Evolutionary conservation across 2,329 filamentous ascomycete species (phyloP).

Genomic region (Calonectria pseudoreteaudii): DNA sequence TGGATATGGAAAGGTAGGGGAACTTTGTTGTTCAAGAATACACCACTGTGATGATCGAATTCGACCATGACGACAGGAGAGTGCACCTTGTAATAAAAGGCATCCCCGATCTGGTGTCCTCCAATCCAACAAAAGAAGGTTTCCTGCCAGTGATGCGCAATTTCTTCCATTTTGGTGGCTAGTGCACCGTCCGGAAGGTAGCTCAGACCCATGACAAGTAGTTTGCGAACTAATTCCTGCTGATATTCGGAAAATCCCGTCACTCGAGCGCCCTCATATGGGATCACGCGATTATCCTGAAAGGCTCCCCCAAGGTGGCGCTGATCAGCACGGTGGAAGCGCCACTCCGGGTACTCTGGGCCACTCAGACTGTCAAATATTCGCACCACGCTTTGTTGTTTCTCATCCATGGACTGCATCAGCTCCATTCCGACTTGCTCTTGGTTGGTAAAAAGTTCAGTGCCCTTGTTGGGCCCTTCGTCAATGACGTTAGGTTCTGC

Average conservation of each 20-base stretch:
- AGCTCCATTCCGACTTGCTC: neutral
- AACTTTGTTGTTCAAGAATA: neutral
- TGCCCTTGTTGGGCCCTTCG: neutral
- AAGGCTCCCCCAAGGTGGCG: neutral
- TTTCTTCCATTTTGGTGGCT: neutral
- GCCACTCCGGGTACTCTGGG: neutral
- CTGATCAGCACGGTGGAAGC: neutral
- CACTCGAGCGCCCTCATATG: neutral
- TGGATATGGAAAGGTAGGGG: neutral
- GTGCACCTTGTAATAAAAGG: neutral
- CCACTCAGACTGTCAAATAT: neutral
- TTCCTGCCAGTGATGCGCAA: neutral
- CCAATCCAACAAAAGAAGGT: neutral
- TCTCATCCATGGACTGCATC: neutral
- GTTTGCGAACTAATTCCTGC: neutral
- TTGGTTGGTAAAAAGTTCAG: neutral
- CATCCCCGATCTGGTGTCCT: neutral
- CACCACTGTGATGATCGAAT: neutral
- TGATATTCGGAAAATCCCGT: neutral
- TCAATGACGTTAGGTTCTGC: neutral
- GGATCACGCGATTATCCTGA: neutral
- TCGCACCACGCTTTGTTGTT: neutral
- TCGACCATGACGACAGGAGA: neutral
- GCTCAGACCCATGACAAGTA: neutral
- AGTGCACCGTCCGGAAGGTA: neutral